Evolutionary conservation across 768 basidiomycete genomes (phyloP).

Genomic region (Mycena capillaripes): DNA sequence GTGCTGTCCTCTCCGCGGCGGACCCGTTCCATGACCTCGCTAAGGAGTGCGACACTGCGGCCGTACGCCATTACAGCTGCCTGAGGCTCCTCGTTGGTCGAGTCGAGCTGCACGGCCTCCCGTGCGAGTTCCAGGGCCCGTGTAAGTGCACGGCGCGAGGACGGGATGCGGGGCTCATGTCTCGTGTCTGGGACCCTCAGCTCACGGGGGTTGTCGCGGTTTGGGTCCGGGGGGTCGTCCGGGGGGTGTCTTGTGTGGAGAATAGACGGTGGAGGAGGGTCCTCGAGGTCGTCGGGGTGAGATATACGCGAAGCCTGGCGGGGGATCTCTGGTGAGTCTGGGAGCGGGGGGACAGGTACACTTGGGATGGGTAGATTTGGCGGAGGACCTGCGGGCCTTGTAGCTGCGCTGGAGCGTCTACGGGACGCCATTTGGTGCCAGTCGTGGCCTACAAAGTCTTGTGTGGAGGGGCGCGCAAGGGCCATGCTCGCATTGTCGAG

Average conservation of each 20-base stretch:
- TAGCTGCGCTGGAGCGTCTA: constrained; percentile 78
- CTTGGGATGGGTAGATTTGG: constrained; percentile 83
- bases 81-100: constrained; percentile 89
- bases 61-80: constrained; percentile 92
- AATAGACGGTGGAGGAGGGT: constrained; percentile 40
- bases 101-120: constrained; percentile 90
- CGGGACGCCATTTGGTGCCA: constrained; percentile 46
- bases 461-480: background rate
- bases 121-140: constrained; percentile 89
- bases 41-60: constrained; percentile 87
- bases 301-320: constrained; percentile 36
- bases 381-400: constrained; percentile 78
- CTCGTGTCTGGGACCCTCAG: constrained; percentile 45
- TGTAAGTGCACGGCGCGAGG: constrained; percentile 89
- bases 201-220: constrained; percentile 50
- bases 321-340: constrained; percentile 28
- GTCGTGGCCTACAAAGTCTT: background rate
- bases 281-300: constrained; percentile 40
- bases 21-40: constrained; percentile 94
- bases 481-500: background rate
- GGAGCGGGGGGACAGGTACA: constrained; percentile 57
- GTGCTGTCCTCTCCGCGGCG: constrained; percentile 87
- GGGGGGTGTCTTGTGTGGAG: constrained; percentile 43
- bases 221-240: constrained; percentile 56
- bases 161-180: constrained; percentile 67